Evolutionary conservation across 192 early-diverging fungal species (phyloP).

Genomic region (Umbelopsis ramanniana): DNA sequence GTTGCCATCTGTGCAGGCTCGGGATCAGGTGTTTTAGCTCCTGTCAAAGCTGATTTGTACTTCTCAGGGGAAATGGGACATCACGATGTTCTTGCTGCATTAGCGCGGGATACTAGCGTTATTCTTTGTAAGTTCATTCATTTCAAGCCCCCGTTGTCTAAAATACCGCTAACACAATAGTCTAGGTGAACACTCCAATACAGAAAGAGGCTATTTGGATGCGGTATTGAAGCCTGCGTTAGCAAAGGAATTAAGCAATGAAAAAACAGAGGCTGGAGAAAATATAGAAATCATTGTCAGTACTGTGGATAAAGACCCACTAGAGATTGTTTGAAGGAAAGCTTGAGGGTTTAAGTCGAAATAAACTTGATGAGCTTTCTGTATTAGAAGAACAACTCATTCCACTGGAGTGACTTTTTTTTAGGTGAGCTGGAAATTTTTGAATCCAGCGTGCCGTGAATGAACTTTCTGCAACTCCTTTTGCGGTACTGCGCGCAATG

Average conservation of each 20-base stretch:
- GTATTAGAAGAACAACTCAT: no score
- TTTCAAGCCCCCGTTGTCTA: not conserved
- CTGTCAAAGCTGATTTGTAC: slow-evolving; percentile 73
- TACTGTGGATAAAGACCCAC: slow-evolving; percentile 77
- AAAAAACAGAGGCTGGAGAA: slow-evolving; percentile 43
- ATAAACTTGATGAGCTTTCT: not conserved
- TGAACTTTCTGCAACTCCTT: no score
- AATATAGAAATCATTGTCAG: slow-evolving; percentile 72
- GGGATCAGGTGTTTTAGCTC: slow-evolving; percentile 66
- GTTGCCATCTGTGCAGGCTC: slow-evolving; percentile 96
- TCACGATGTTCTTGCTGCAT: slow-evolving; percentile 88
- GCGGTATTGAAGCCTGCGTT: slow-evolving; percentile 67
- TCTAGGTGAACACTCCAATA: slow-evolving; percentile 87
- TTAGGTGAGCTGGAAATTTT: not conserved
- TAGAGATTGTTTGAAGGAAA: slow-evolving; percentile 54
- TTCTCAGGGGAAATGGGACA: slow-evolving; percentile 96
- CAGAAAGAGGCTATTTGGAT: slow-evolving; percentile 84
- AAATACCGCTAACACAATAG: not conserved
- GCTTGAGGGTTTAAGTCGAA: not conserved
- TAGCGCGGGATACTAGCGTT: slow-evolving; percentile 77
- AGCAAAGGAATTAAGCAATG: slow-evolving; percentile 48
- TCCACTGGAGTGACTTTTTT: no score
- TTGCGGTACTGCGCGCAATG: slow-evolving; percentile 8
- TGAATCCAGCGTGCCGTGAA: not conserved
- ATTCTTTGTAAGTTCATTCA: slow-evolving; percentile 64